A percentile compares a stretch with the other conserved stretches of the same genome.
Evolutionary conservation across 192 early-diverging fungal genomes (phyloP).

Genomic region (Spizellomyces sp.): DNA sequence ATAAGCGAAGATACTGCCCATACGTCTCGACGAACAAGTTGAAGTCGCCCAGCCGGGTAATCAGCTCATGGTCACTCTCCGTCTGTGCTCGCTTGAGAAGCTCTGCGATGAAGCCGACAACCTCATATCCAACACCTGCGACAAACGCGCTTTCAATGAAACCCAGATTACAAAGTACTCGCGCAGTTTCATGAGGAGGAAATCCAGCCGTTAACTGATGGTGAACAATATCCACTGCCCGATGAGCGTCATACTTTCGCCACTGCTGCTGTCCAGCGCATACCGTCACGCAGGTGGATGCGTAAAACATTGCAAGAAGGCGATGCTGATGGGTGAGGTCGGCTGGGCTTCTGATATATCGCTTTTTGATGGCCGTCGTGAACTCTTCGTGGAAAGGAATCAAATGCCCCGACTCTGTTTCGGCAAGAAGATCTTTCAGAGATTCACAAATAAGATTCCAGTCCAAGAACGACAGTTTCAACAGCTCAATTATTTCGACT

Average conservation of each 20-base stretch:
- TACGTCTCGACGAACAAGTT: conserved; percentile 11
- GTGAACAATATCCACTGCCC: conserved; percentile 12
- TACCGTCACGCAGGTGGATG: background rate
- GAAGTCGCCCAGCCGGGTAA: conserved; percentile 3
- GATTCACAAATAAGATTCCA: conserved; percentile 19
- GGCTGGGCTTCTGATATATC: conserved; percentile 2
- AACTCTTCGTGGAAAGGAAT: conserved; percentile 21
- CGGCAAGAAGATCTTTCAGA: background rate
- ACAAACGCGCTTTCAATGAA: conserved; percentile 1
- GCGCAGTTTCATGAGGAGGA: background rate
- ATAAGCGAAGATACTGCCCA: background rate
- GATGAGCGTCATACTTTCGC: background rate
- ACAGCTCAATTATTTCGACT: conserved; percentile 6
- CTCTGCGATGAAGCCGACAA: background rate
- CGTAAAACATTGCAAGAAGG: conserved; percentile 1
- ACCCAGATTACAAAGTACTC: conserved; percentile 8
- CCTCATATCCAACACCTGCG: background rate
- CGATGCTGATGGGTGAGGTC: background rate
- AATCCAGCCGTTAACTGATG: conserved; percentile 7
- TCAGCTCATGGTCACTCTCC: background rate
- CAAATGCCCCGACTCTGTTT: conserved; percentile 7
- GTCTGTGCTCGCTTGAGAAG: conserved; percentile 3
- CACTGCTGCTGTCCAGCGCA: background rate
- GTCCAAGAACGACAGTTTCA: conserved; percentile 3
- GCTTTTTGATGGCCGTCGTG: background rate